Evolutionary conservation across 75 land plant genomes (phyloP).

Genomic region (Azolla pinnata): DNA sequence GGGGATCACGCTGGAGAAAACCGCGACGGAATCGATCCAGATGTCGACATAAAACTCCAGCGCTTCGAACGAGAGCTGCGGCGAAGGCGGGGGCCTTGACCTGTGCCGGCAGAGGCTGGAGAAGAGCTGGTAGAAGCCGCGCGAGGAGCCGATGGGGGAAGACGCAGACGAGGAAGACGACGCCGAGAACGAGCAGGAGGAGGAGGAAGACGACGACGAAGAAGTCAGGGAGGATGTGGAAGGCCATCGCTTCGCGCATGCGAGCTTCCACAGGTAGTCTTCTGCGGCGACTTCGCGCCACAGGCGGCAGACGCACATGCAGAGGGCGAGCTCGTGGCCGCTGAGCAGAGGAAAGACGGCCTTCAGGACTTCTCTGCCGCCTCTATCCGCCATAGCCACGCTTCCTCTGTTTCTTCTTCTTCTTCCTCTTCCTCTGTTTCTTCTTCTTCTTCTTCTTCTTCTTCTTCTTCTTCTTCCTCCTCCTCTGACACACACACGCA

Average conservation of each 20-base stretch:
- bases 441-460: too few species aligned
- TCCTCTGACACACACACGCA: too few species aligned
- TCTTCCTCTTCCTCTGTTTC: too few species aligned
- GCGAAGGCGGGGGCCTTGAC: conserved; percentile 38
- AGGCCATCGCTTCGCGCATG: conserved; percentile 79
- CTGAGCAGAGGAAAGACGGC: conserved; percentile 61
- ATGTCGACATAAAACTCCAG: conserved; percentile 79
- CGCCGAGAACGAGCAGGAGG: conserved; percentile 12
- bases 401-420: too few species aligned
- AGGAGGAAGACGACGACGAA: conserved; percentile 26
- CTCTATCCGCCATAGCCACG: too few species aligned
- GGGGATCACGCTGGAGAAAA: conserved; percentile 63
- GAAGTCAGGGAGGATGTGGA: conserved; percentile 22
- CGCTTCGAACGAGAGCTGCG: conserved; percentile 60
- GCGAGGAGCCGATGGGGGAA: conserved; percentile 23
- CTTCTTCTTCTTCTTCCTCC: too few species aligned
- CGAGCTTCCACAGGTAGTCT: conserved; percentile 78
- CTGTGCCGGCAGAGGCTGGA: conserved; percentile 38
- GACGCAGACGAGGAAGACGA: conserved; percentile 16
- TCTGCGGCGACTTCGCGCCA: conserved; percentile 77
- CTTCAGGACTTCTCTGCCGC: conserved; percentile 53
- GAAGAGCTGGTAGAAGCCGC: conserved; percentile 54
- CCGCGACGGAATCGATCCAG: conserved; percentile 49
- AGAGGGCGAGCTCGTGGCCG: conserved; percentile 65
- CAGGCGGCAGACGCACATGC: conserved; percentile 71